These are phyloP conservation scores for Cystobasidiaceae sp. DNA, from an alignment of 1,284 basidiomycete genomes.

Conservation along the genomic window DNA sequence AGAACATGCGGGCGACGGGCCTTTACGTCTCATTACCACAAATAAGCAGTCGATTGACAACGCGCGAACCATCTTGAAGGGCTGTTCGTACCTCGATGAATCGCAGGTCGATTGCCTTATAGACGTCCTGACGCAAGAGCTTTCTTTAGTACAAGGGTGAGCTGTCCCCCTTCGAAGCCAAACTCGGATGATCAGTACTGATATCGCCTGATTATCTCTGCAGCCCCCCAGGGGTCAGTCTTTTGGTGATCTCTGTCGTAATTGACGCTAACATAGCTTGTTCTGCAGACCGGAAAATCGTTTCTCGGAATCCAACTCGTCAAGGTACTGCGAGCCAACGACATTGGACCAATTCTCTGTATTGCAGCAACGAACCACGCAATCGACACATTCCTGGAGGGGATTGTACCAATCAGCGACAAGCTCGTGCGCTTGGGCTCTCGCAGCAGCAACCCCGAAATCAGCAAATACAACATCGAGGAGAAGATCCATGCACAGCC, in stretches of 20 bases:
- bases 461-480: conserved; percentile 50
- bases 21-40: not conserved
- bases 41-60: not conserved
- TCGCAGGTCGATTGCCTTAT: conserved; percentile 65
- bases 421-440: conserved; percentile 62
- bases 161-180: too few species aligned
- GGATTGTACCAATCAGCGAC: conserved; percentile 52
- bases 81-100: conserved; percentile 54
- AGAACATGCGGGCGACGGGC: not conserved
- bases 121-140: conserved; percentile 56
- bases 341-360: conserved; percentile 57
- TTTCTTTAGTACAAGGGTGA: conserved; percentile 63
- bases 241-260: too few species aligned
- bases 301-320: conserved; percentile 63
- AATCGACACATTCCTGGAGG: conserved; percentile 61
- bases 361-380: conserved; percentile 72
- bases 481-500: not conserved
- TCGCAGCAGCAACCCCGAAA: conserved; percentile 57
- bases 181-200: too few species aligned
- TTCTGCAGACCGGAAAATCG: conserved; percentile 71
- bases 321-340: conserved; percentile 57
- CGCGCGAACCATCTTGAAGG: conserved; percentile 46
- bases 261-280: too few species aligned
- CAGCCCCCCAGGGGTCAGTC: too few species aligned
- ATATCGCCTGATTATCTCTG: too few species aligned